Evolutionary conservation across 257 asterid species (phyloP).

Genomic region (Osmanthus fragrans): DNA sequence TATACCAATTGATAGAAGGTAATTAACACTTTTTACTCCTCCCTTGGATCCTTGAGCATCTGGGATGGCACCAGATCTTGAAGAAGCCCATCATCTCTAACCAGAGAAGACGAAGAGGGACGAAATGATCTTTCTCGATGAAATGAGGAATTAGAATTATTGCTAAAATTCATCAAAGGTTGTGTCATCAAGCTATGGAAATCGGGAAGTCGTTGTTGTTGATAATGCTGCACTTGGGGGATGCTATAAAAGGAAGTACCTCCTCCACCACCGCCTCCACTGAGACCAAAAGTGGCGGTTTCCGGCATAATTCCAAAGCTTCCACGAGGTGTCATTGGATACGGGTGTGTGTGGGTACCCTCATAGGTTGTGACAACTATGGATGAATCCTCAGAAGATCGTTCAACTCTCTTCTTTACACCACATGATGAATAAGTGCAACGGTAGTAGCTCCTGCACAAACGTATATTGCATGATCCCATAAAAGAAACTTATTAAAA

Average conservation of each 20-base stretch:
- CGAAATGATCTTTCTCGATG: conserved; percentile 40
- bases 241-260: conserved; percentile 19
- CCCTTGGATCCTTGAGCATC: conserved; percentile 42
- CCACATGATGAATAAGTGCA: conserved; percentile 44
- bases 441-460: conserved; percentile 49
- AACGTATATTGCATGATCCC: background rate
- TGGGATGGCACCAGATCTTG: conserved; percentile 75
- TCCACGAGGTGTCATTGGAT: conserved; percentile 32
- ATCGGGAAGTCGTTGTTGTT: conserved; percentile 10
- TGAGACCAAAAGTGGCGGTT: conserved; percentile 12
- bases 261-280: conserved; percentile 23
- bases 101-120: conserved; percentile 40
- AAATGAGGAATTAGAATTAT: background rate
- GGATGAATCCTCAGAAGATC: conserved; percentile 41
- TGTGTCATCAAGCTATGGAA: conserved; percentile 24
- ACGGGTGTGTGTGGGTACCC: conserved; percentile 37
- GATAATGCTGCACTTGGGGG: conserved; percentile 14
- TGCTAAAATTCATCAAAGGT: conserved; percentile 10
- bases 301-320: conserved; percentile 27
- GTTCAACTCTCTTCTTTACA: conserved; percentile 57
- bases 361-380: conserved; percentile 50
- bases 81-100: conserved; percentile 74
- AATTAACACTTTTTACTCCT: conserved; percentile 36
- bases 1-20: background rate
- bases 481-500: background rate